Conservation (phyloP, 805 yeast species). For the Monosporozyma aerobia region DNA sequence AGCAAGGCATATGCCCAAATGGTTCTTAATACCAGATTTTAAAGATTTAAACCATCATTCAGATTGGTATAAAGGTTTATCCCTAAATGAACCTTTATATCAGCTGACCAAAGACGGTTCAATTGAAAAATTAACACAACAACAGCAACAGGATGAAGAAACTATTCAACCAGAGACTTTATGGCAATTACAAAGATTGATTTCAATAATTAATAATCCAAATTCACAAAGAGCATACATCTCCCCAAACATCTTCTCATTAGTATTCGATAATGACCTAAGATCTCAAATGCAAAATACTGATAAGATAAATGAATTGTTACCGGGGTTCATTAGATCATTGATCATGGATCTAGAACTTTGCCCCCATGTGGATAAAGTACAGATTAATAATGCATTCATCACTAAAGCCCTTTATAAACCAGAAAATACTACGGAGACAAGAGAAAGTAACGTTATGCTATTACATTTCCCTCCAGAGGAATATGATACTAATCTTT, state of each 20-base stretch:
- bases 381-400: slow-evolving; percentile 13
- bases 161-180: slow-evolving; percentile 18
- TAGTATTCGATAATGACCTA: slow-evolving; percentile 15
- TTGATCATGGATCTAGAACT: slow-evolving; percentile 16
- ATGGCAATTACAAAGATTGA: slow-evolving; percentile 24
- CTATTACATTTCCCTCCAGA: slow-evolving; percentile 29
- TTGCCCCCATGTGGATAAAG: slow-evolving; percentile 13
- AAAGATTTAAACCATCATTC: slow-evolving; percentile 15
- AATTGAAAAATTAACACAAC: neutral
- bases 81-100: neutral
- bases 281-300: slow-evolving; percentile 13
- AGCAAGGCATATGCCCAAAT: slow-evolving; percentile 19
- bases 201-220: slow-evolving; percentile 15
- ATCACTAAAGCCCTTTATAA: slow-evolving; percentile 24
- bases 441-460: slow-evolving; percentile 19
- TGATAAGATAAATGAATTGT: slow-evolving; percentile 24
- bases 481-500: slow-evolving; percentile 25
- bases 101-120: neutral
- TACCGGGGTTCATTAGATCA: slow-evolving; percentile 24
- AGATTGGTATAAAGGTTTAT: slow-evolving; percentile 21
- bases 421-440: slow-evolving; percentile 9
- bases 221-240: slow-evolving; percentile 19
- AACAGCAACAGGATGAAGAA: neutral
- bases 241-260: slow-evolving; percentile 14
- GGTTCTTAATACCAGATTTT: slow-evolving; percentile 19